phyloP scores from a whole-genome alignment of 1,284 basidiomycete species.

The Erythrobasidium hasegawianum region DNA sequence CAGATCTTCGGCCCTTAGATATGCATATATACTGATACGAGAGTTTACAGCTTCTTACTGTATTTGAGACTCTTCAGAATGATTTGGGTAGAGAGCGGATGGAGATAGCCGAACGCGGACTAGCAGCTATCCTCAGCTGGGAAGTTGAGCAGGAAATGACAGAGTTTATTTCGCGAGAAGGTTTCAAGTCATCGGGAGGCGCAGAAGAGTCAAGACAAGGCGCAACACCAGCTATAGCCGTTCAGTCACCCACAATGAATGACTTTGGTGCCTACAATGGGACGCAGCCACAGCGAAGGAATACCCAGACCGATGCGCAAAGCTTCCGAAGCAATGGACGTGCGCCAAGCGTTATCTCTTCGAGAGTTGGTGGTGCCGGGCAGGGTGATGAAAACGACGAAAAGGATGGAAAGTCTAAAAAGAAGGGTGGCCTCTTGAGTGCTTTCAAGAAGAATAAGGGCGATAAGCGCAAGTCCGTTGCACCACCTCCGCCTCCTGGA shows the following conservation, averaged over 20 bases:
- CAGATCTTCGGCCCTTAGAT: neutral
- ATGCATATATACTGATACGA: neutral
- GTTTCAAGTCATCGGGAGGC: constrained; percentile 12
- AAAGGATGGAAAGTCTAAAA: constrained; percentile 1
- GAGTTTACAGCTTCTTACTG: constrained; percentile 25
- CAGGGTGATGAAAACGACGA: constrained; percentile 1
- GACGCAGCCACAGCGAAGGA: neutral
- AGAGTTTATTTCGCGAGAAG: constrained; percentile 25
- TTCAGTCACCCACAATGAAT: constrained; percentile 22
- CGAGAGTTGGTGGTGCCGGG: no score
- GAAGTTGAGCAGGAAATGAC: constrained; percentile 32
- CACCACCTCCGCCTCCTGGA: neutral
- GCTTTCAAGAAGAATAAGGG: constrained; percentile 25
- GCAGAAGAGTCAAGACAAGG: constrained; percentile 5
- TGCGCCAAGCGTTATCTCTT: constrained; percentile 23
- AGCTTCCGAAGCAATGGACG: constrained; percentile 9
- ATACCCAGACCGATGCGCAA: constrained; percentile 22
- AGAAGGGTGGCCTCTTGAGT: constrained; percentile 16
- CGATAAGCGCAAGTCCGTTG: constrained; percentile 25
- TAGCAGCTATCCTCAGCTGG: constrained; percentile 21
- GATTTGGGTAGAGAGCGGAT: constrained; percentile 32
- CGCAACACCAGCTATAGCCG: neutral
- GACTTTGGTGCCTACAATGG: constrained; percentile 16
- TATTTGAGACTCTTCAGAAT: constrained; percentile 30
- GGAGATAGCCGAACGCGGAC: constrained; percentile 28